A percentile compares a stretch with the other conserved stretches of the same genome.
Conservation (phyloP, 805 yeast genomes). For the Cyberlindnera subsufficiens region DNA sequence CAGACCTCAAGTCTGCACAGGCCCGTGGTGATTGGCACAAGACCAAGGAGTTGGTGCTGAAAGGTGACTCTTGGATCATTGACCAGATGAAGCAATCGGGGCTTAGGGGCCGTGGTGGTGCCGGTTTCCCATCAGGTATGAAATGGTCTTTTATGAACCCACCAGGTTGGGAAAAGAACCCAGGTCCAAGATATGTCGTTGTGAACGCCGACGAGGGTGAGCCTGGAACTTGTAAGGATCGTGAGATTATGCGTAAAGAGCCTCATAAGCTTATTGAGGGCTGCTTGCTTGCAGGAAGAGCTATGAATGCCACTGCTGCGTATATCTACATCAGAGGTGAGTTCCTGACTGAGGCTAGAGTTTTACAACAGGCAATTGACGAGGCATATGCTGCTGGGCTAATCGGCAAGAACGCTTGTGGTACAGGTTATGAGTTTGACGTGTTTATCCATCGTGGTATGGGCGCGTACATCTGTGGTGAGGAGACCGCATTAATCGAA, state of each 20-base stretch:
- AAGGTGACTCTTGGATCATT: slow-evolving; percentile 88
- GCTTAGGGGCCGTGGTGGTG: slow-evolving; percentile 89
- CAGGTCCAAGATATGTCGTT: slow-evolving; percentile 84
- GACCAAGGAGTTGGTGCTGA: slow-evolving; percentile 76
- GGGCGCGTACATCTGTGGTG: slow-evolving; percentile 93
- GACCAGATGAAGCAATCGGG: slow-evolving; percentile 83
- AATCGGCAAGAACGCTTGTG: slow-evolving; percentile 82
- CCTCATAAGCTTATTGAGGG: slow-evolving; percentile 92
- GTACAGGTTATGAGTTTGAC: slow-evolving; percentile 80
- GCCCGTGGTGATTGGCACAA: slow-evolving; percentile 90
- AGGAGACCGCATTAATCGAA: slow-evolving; percentile 86
- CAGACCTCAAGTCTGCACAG: slow-evolving; percentile 66
- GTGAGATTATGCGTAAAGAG: slow-evolving; percentile 86
- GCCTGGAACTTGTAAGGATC: slow-evolving; percentile 91
- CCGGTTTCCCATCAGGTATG: slow-evolving; percentile 87
- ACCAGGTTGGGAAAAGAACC: slow-evolving; percentile 89
- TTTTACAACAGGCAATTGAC: slow-evolving; percentile 75
- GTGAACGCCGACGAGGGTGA: slow-evolving; percentile 95
- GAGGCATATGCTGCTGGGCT: slow-evolving; percentile 81
- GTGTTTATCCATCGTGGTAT: slow-evolving; percentile 84
- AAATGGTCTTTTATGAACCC: slow-evolving; percentile 95
- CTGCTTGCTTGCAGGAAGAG: slow-evolving; percentile 84
- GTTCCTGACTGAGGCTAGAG: slow-evolving; percentile 74
- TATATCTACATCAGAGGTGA: slow-evolving; percentile 90
- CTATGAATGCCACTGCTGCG: slow-evolving; percentile 91